These are phyloP conservation scores for Microsporum audouinii DNA, from an alignment of 2,329 filamentous ascomycete species.

Conservation along the genomic window DNA sequence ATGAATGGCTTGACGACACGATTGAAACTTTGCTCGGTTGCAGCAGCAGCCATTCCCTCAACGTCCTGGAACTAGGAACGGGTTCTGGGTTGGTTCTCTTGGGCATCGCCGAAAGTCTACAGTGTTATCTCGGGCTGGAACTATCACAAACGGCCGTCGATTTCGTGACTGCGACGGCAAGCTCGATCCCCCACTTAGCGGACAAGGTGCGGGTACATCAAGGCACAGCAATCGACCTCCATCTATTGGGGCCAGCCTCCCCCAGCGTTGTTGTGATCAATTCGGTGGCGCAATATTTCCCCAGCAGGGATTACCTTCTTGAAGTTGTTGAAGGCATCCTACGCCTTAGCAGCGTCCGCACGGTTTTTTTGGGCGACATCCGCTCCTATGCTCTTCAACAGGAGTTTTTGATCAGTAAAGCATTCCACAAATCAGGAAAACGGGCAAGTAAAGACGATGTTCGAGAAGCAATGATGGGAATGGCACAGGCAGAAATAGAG, in stretches of 20 bases:
- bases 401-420: conserved; percentile 3
- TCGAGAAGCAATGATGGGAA: not conserved
- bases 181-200: not conserved
- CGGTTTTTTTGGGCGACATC: conserved; percentile 8
- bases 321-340: not conserved
- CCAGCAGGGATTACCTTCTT: not conserved
- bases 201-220: not conserved
- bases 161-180: not conserved
- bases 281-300: conserved; percentile 10
- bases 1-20: conserved; percentile 10
- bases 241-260: not conserved
- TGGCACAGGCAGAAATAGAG: conserved; percentile 1
- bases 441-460: not conserved
- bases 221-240: not conserved
- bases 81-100: conserved; percentile 10
- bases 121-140: conserved; percentile 8
- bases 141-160: not conserved
- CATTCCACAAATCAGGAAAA: not conserved
- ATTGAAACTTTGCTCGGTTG: conserved; percentile 2
- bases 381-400: conserved; percentile 7
- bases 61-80: conserved; percentile 9
- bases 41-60: not conserved
- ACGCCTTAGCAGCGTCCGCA: not conserved
- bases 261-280: conserved; percentile 5
- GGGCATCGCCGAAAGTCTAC: not conserved